Evolutionary conservation across 1,139 yeast species (phyloP).

Genomic region (Lodderomyces metapsilosis): DNA sequence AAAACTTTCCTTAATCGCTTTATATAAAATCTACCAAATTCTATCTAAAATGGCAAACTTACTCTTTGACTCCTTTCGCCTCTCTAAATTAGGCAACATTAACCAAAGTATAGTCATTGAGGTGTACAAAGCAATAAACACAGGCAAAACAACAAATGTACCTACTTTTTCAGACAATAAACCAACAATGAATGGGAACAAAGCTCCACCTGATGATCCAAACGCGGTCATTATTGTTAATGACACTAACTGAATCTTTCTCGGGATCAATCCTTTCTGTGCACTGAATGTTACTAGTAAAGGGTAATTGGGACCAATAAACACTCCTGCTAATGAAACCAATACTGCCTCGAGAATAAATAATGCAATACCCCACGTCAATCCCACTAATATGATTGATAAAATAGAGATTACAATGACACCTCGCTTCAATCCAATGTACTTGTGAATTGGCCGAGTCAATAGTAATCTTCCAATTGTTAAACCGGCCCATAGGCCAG

Average conservation of each 20-base stretch:
- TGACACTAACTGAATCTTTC: slow-evolving; percentile 53
- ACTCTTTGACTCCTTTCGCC: slow-evolving; percentile 12
- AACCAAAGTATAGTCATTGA: slow-evolving; percentile 45
- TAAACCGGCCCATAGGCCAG: slow-evolving; percentile 73
- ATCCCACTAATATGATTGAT: slow-evolving; percentile 35
- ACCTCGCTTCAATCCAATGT: slow-evolving; percentile 51
- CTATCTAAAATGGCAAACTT: slow-evolving; percentile 20
- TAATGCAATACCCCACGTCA: slow-evolving; percentile 49
- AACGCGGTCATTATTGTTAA: slow-evolving; percentile 57
- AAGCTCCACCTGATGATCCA: slow-evolving; percentile 62
- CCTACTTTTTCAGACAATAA: slow-evolving; percentile 51
- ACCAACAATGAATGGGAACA: slow-evolving; percentile 58
- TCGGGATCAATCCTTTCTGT: slow-evolving; percentile 39
- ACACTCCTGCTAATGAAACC: slow-evolving; percentile 47
- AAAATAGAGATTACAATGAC: slow-evolving; percentile 32
- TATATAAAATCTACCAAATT: slow-evolving; percentile 18
- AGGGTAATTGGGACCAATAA: slow-evolving; percentile 57
- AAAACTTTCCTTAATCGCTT: background rate
- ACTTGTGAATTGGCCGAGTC: slow-evolving; percentile 38
- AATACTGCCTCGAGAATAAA: slow-evolving; percentile 43
- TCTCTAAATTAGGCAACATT: slow-evolving; percentile 40
- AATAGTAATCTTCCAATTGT: slow-evolving; percentile 58
- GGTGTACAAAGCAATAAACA: slow-evolving; percentile 40
- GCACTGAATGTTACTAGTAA: slow-evolving; percentile 49
- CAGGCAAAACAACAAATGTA: slow-evolving; percentile 56